Conservation (phyloP, 1,284 basidiomycete genomes). For the Mycena citricolor region DNA sequence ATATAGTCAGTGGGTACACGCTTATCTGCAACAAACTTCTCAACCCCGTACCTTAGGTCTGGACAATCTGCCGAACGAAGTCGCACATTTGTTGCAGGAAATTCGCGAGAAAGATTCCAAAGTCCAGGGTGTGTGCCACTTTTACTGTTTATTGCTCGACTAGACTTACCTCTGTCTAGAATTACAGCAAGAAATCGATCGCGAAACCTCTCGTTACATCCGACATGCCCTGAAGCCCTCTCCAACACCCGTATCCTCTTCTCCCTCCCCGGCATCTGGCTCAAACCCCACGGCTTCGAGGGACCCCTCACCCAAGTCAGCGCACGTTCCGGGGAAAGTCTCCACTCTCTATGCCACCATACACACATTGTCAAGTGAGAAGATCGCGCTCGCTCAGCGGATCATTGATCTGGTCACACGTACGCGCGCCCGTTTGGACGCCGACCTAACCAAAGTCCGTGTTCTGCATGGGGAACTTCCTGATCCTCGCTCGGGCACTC, state of each 20-base stretch:
- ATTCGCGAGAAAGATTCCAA: constrained; percentile 60
- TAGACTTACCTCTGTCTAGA: constrained; percentile 29
- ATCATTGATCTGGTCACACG: constrained; percentile 53
- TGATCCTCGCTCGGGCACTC: constrained; percentile 30
- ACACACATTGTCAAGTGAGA: constrained; percentile 52
- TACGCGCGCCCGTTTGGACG: constrained; percentile 54
- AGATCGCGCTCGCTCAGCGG: constrained; percentile 52
- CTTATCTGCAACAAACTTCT: neutral
- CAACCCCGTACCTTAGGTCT: constrained; percentile 41
- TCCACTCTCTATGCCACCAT: constrained; percentile 52
- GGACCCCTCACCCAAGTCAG: constrained; percentile 38
- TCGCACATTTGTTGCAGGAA: constrained; percentile 69
- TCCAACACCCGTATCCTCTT: constrained; percentile 25
- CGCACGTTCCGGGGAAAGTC: constrained; percentile 48
- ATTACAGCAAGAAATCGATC: constrained; percentile 56
- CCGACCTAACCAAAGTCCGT: constrained; percentile 56
- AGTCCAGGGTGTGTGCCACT: constrained; percentile 46
- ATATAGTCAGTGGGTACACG: constrained; percentile 37
- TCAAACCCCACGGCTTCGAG: constrained; percentile 30
- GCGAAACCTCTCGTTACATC: constrained; percentile 57
- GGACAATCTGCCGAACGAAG: constrained; percentile 75
- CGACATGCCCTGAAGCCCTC: constrained; percentile 48
- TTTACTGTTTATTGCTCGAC: constrained; percentile 1
- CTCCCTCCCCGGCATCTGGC: constrained; percentile 32
- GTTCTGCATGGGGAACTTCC: constrained; percentile 54